Evolutionary conservation across 2,329 filamentous ascomycete genomes (phyloP), one percentile per base, ranked within the genome.

Genomic region (Colletotrichum neosansevieriae): DNA sequence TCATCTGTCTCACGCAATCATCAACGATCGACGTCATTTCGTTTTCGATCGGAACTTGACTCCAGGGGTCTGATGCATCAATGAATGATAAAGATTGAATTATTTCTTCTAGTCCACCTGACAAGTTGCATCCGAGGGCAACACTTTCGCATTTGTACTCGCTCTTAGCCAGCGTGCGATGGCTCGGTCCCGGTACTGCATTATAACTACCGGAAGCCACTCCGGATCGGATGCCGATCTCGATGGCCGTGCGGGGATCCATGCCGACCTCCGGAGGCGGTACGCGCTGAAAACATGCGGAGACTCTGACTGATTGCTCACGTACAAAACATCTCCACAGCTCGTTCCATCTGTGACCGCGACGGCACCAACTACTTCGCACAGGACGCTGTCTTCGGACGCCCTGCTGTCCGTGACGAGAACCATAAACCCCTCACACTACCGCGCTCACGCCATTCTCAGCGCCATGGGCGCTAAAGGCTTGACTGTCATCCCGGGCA

Each of bases 191-290:
- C 12, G 34, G 12, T 10, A 10, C 49, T 51, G 9, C 1, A 32
- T 51, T 0, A 2, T 5, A 51, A 34, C 24, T 24, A 34, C 32
- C 15, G 15, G 29, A 51, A 17, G 15, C 29, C 24, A 34, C 32
- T 29, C 49, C 49, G 49, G 49, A 38, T 24, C 29, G 24, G 49
- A n/a, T 12, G 1, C 29, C 49, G 9, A 32, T 17, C 29, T 29
- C 49, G 49, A 34, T 32, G 49, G 10, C 49, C 29, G 49, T 51
- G 49, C 49, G 49, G 49, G 49, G 49, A 51, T 32, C 47, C 29
- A 32, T 32, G 24, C 49, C 49, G 49, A 15, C 12, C 29, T 32
- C 49, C 29, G 15, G 29, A 51, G 29, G 12, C 12, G 24, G 3
- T 36, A 9, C 2, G 9, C 13, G 2, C 7, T 6, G 29, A 11